phyloP scores from a whole-genome alignment of 257 asterid genomes.

The Scutellaria galericulata region DNA sequence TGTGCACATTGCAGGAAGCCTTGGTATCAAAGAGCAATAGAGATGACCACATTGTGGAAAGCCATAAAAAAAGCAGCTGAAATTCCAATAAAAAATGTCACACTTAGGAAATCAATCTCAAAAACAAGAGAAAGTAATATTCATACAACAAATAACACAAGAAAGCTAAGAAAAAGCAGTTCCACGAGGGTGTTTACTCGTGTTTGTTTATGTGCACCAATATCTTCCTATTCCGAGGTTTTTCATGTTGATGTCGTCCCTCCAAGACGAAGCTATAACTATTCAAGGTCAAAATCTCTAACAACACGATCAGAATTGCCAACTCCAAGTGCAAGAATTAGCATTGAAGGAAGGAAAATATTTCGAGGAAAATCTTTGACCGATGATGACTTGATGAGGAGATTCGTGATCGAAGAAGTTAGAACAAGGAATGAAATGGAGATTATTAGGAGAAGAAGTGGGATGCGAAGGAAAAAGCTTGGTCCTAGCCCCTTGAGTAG shows the following conservation, averaged over 20 bases:
- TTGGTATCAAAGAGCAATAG: constrained; percentile 84
- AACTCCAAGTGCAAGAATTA: constrained; percentile 37
- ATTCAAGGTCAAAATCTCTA: constrained; percentile 50
- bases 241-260: constrained; percentile 59
- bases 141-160: constrained; percentile 36
- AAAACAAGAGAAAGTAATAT: constrained; percentile 41
- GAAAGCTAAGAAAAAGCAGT: constrained; percentile 64
- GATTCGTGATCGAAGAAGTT: constrained; percentile 77
- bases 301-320: constrained; percentile 25
- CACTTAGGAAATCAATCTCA: constrained; percentile 55
- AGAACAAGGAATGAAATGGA: constrained; percentile 83
- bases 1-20: constrained; percentile 57
- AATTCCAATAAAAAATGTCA: constrained; percentile 42
- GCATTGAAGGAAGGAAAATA: constrained; percentile 64
- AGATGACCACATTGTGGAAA: constrained; percentile 70
- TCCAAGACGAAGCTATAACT: constrained; percentile 68
- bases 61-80: constrained; percentile 45
- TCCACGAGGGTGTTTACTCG: constrained; percentile 65
- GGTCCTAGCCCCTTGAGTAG: constrained; percentile 86
- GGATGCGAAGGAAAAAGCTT: constrained; percentile 57
- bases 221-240: constrained; percentile 68
- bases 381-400: constrained; percentile 80
- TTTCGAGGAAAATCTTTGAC: constrained; percentile 78
- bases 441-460: constrained; percentile 67
- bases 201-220: constrained; percentile 77